Percentiles rank a stretch among this genome's conserved stretches.
These are phyloP conservation scores for Penicillium robsamsonii DNA, from an alignment of 495 filamentous ascomycete species.

Conservation along the genomic window DNA sequence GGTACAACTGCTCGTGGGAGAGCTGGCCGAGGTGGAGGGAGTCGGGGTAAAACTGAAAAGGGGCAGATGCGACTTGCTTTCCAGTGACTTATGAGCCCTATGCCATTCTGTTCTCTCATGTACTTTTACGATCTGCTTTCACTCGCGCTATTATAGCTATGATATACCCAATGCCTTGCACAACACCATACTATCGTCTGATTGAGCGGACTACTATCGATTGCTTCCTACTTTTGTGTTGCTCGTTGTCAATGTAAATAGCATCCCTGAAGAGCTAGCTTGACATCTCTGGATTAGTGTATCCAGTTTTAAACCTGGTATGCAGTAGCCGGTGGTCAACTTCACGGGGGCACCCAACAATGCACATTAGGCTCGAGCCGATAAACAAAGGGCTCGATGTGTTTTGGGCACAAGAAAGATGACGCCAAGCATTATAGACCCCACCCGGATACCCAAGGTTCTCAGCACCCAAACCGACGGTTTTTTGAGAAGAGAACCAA, in stretches of 20 bases:
- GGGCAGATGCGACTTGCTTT: constrained; percentile 75
- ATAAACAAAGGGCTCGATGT: background rate
- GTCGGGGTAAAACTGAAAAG: constrained; percentile 60
- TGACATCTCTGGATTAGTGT: background rate
- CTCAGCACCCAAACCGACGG: background rate
- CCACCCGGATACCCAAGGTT: background rate
- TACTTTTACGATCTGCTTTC: background rate
- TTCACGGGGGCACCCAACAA: background rate
- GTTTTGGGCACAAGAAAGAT: background rate
- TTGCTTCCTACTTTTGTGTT: background rate
- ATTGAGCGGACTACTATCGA: background rate
- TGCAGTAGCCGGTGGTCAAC: background rate
- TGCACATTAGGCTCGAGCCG: background rate
- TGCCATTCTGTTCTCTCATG: background rate
- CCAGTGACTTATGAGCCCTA: constrained; percentile 7
- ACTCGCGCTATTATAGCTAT: background rate
- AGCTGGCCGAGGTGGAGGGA: constrained; percentile 29
- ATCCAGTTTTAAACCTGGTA: background rate
- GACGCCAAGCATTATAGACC: background rate
- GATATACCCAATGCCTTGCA: constrained; percentile 8
- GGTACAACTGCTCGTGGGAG: constrained; percentile 32
- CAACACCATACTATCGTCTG: background rate
- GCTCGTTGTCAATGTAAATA: background rate
- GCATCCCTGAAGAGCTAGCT: background rate
- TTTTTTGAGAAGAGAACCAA: constrained; percentile 2